Base-by-base conservation (phyloP, 345 rosid genomes). In the Boechera retrofracta region DNA sequence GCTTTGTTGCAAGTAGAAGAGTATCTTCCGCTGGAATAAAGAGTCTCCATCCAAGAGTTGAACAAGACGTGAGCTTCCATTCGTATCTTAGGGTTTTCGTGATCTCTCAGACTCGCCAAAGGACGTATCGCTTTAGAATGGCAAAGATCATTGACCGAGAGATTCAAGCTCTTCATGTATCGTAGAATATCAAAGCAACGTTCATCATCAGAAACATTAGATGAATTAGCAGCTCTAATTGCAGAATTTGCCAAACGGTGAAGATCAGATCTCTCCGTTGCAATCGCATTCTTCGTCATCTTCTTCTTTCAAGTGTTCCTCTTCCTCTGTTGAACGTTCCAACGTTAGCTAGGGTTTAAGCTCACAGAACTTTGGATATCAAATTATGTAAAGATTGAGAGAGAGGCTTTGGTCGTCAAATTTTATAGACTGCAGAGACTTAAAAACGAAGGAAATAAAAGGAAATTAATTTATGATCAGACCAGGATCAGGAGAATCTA, bases 251-350 rank as follows among this genome's bases (percentile, higher is more conserved):
- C 38, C 58, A 60, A 55, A 33, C 48, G 72, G 10, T 10, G 11
- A 54, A 74, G 16, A 32, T 54, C 63, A 5, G 52, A 26, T 26
- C 39, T 52, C 33, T 62, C 62, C 0, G 48, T 59, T 47, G 35
- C 24, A 18, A 7, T 44, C n/a, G 13, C 9, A 6, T 0, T 11
- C 33, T 24, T 68, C 61, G 0, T 44, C 64, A 5, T 32, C 74
- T 3, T 69, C 73, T 2, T 69, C 52, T 15, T 57, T 16, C 42
- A 64, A 12, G 54, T 64, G 39, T 48, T 48, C 32, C 31, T 45
- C 32, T 12, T 16, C 16, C 16, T 16, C 16, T 16, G 28, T 57
- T 7, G 10, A 13, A 3, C 39, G 21, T 38, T 3, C 44, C 44
- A 39, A 39, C 44, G 44, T 39, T 39, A 26, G 28, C 28, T 26